These are phyloP conservation scores for Paralagenidium karlingii DNA, from an alignment of 352 stramenopile species.

Conservation along the genomic window DNA sequence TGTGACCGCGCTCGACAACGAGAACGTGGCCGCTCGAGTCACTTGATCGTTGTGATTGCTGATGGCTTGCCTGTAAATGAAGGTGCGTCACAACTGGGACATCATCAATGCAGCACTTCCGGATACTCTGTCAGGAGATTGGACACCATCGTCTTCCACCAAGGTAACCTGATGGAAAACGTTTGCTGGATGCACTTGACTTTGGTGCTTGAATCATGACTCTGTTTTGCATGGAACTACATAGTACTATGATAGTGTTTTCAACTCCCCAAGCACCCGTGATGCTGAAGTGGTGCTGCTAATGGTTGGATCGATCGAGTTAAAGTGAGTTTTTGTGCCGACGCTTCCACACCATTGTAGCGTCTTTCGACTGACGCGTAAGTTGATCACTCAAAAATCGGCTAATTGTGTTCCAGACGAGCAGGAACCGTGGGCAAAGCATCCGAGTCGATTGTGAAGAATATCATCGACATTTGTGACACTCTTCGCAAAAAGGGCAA, in stretches of 20 bases:
- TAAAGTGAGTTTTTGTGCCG: conserved; percentile 17
- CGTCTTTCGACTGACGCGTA: neutral
- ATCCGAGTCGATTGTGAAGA: conserved; percentile 27
- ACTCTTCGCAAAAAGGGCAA: conserved; percentile 73
- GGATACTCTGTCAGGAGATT: conserved; percentile 43
- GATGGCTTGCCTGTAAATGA: neutral
- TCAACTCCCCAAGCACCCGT: conserved; percentile 27
- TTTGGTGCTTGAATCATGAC: too few relatives aligned
- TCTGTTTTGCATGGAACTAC: neutral
- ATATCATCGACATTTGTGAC: conserved; percentile 65
- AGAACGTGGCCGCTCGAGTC: neutral
- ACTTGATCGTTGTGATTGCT: neutral
- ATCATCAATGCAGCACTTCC: conserved; percentile 67
- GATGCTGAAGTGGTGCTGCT: conserved; percentile 74
- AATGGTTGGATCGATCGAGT: conserved; percentile 57
- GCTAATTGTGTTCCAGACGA: neutral
- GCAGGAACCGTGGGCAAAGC: neutral
- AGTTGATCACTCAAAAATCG: neutral
- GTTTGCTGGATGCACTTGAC: neutral
- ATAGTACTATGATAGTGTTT: conserved; percentile 59
- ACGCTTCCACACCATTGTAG: neutral
- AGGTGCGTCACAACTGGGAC: conserved; percentile 73
- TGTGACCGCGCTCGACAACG: neutral
- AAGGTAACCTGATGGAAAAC: conserved; percentile 22
- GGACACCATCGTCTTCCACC: conserved; percentile 41